These are phyloP conservation scores for Antrodiella citrinella DNA, from an alignment of 768 basidiomycete genomes.

Conservation along the genomic window DNA sequence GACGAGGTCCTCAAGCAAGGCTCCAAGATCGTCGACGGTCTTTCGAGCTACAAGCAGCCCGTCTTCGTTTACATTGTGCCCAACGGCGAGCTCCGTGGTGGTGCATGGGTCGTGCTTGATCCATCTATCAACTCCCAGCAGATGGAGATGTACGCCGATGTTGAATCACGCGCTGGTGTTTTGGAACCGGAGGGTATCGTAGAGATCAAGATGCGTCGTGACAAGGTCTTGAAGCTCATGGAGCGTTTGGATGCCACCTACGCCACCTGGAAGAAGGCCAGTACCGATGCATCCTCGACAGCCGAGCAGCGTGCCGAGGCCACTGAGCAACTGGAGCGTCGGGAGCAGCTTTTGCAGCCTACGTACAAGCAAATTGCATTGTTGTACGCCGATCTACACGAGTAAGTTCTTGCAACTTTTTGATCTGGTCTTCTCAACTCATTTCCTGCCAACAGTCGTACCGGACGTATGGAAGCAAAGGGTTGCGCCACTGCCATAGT, in stretches of 20 bases:
- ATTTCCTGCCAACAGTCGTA: constrained; percentile 50
- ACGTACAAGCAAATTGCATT: constrained; percentile 92
- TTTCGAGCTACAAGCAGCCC: constrained; percentile 94
- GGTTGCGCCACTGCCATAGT: constrained; percentile 81
- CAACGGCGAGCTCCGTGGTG: constrained; percentile 96
- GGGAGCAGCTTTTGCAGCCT: constrained; percentile 78
- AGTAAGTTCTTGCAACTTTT: constrained; percentile 43
- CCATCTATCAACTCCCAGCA: constrained; percentile 94
- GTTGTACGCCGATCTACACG: constrained; percentile 93
- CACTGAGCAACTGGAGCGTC: constrained; percentile 54
- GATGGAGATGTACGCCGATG: constrained; percentile 99
- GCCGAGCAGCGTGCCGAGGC: constrained; percentile 70
- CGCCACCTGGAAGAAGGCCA: constrained; percentile 70
- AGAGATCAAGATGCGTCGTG: constrained; percentile 96
- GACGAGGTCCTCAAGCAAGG: constrained; percentile 97
- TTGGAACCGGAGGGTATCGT: constrained; percentile 95
- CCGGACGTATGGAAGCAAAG: constrained; percentile 96
- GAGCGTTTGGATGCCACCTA: constrained; percentile 86
- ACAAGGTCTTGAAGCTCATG: constrained; percentile 87
- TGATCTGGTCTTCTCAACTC: constrained; percentile 7
- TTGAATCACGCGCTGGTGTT: constrained; percentile 93
- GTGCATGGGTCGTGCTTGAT: constrained; percentile 98
- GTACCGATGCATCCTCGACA: constrained; percentile 64
- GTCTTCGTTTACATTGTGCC: constrained; percentile 98
- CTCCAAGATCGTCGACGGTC: constrained; percentile 96